Base-by-base conservation (phyloP, 306 rosid genomes). In the Fragaria iinumae region DNA sequence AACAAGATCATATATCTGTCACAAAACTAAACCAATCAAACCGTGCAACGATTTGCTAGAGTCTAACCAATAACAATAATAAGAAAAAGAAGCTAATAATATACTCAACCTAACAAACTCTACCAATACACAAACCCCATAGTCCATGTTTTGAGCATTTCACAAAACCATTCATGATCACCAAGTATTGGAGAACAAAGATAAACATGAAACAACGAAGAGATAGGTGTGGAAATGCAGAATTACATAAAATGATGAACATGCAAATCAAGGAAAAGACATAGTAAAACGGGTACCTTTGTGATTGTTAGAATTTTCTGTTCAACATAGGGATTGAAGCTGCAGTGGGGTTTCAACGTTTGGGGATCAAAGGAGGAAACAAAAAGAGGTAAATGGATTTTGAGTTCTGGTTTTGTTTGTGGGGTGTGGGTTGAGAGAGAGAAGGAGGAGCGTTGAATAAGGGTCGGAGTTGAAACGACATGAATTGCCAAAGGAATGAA, bases 391-490 rank as follows among this genome's bases (percentile, higher is more conserved):
- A 88, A 80, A 57, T 44, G 80, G 77, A 79, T 83, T 72, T 55
- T 80, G 81, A 57, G 71, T 41, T 75, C 72, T 84, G 83, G 77
- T 79, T 88, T 85, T 80, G 92, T 73, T 85, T 67, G 88, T 20
- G 83, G 84, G 86, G 83, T 17, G 71, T 53, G 71, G 72, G 3
- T 74, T 34, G 73, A 70, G 77, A 49, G 78, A 81, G 43, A 39
- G 43, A 6, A 20, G 20, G 67, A 23, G 20, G 83, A 80, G 63
- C 75, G 80, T 78, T 83, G 87, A 90, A 81, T 83, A 81, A 86
- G 75, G 77, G 25, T 85, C 87, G 96, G 90, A 83, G 86, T 71
- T 84, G 79, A 74, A 72, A 83, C 80, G 83, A 82, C 64, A 65
- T 39, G 52, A 53, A 78, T 76, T 79, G 87, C 81, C 50, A 63